Evolutionary conservation across 176 grass and related monocot species (phyloP), one percentile per base, ranked within the genome.

Genomic region (Oryza meyeriana): DNA sequence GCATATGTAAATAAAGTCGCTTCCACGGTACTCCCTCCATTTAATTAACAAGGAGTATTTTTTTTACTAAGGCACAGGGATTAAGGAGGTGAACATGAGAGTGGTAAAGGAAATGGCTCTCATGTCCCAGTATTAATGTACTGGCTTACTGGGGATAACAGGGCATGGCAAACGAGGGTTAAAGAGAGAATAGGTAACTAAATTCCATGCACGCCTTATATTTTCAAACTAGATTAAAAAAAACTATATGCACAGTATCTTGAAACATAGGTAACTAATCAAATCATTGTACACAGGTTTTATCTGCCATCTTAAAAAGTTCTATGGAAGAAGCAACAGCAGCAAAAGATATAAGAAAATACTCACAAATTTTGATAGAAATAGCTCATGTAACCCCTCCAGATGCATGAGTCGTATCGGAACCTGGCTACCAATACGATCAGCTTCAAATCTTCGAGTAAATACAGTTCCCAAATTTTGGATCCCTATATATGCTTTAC

Each of bases 321-420:
- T 61, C 38, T 31, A 61, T 38, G n/a, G 26, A 77, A 77, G 4
- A 75, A 40, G 12, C 1, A 52, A 68, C 10, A 65, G 71, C 17
- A 33, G 20, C 12, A 12, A 24, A 78, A 85, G 55, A 50, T 41
- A 39, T 62, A 48, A 66, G 3, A 72, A 82, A 48, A 59, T 27
- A 89, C 95, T 94, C 77, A 98, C 95, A 95, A 98, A 95, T 88
- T 98, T 98, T 69, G 95, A 98, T 48, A 93, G 71, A 84, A 98
- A 98, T 77, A 98, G 83, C 81, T 95, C 95, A 85, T 95, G 94
- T 85, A 98, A 83, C 59, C 95, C 95, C 83, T 98, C 95, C 81
- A 98, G 68, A 95, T 95, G 95, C 93, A 98, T 98, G 18, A 98
- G 83, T 68, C 84, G 83, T 88, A 95, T 87, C 22, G 95, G 95